Evolutionary conservation across 106 monocot genomes (phyloP).

Genomic region (Dendrobium officinale): DNA sequence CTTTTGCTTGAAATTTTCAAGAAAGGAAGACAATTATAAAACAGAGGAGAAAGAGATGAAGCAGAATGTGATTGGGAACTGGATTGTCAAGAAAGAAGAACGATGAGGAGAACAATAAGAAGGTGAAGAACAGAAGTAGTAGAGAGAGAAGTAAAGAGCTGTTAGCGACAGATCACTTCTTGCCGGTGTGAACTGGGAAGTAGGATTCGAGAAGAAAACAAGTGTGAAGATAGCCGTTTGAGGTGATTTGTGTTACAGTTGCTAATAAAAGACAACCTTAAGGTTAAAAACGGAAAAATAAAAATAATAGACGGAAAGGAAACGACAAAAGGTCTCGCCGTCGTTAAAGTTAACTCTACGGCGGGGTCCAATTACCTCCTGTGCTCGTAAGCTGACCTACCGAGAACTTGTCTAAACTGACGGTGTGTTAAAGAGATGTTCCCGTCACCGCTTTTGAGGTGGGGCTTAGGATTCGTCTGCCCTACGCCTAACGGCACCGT

Average conservation of each 20-base stretch:
- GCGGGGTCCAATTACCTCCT: neutral
- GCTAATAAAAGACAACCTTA: neutral
- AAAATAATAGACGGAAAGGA: neutral
- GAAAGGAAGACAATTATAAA: neutral
- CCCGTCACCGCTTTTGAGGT: neutral
- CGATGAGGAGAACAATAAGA: slow-evolving; percentile 1
- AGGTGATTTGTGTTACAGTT: neutral
- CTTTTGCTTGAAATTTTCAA: neutral
- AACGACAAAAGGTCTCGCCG: neutral
- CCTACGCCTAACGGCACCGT: neutral
- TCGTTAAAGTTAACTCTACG: neutral
- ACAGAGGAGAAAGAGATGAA: slow-evolving; percentile 1
- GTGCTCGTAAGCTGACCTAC: neutral
- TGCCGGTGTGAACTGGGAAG: neutral
- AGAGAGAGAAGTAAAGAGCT: slow-evolving; percentile 19
- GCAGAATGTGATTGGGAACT: neutral
- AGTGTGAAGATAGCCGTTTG: slow-evolving; percentile 1
- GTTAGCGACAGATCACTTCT: slow-evolving; percentile 10
- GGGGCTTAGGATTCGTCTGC: neutral
- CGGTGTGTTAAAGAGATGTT: neutral
- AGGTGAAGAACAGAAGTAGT: slow-evolving; percentile 11
- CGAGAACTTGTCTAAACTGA: neutral
- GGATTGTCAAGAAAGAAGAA: neutral
- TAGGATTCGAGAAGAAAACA: neutral
- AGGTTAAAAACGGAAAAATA: neutral